Conservation (phyloP, 1,139 yeast species). For the Hyphopichia pseudoburtonii region DNA sequence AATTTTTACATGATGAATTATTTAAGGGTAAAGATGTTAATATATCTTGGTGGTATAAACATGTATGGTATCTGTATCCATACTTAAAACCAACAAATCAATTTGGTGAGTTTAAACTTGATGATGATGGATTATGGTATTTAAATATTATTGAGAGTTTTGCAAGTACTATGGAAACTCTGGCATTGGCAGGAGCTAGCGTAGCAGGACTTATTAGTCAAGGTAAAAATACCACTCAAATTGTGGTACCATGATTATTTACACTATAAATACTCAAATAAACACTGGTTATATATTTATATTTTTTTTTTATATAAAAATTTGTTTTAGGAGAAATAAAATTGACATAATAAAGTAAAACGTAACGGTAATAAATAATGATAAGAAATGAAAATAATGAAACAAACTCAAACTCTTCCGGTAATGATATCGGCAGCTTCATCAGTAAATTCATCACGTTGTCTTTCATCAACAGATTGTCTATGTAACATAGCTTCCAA, state of each 20-base stretch:
- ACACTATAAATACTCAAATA: not conserved
- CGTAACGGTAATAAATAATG: too few species aligned
- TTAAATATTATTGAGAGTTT: constrained; percentile 42
- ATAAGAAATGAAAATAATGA: too few species aligned
- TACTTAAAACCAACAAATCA: constrained; percentile 17
- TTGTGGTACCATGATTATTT: not conserved
- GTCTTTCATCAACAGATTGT: constrained; percentile 46
- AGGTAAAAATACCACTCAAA: constrained; percentile 1
- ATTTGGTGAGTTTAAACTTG: constrained; percentile 23
- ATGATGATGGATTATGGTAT: constrained; percentile 30
- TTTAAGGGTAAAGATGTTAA: constrained; percentile 14
- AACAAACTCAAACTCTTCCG: constrained; percentile 3
- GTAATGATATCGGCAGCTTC: constrained; percentile 30
- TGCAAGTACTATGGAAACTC: constrained; percentile 50
- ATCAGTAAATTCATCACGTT: constrained; percentile 45
- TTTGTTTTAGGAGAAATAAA: too few species aligned
- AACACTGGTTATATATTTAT: too few species aligned
- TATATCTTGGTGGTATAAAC: constrained; percentile 8
- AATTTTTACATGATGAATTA: constrained; percentile 12
- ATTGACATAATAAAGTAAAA: too few species aligned
- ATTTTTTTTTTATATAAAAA: not conserved
- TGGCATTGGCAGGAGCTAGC: constrained; percentile 46
- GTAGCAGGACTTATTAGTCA: constrained; percentile 31
- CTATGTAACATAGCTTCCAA: constrained; percentile 57
- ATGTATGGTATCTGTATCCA: constrained; percentile 39